Evolutionary conservation across 371 early-diverging fungal genomes (phyloP), one percentile per base, ranked within the genome.

Genomic region (Mucor piriformis): DNA sequence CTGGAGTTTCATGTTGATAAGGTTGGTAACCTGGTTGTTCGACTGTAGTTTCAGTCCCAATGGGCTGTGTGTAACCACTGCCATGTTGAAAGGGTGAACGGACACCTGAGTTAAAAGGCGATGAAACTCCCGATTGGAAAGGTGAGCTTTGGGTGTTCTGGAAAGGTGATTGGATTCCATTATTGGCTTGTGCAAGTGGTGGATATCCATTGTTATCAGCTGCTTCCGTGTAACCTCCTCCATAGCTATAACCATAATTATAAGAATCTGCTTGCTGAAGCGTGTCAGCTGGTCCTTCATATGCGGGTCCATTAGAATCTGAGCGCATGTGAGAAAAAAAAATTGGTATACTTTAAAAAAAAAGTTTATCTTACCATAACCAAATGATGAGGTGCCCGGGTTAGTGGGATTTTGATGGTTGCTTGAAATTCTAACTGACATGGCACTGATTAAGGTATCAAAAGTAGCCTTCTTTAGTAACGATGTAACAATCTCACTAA

Each of bases 91-190:
- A 65, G 1, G 53, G 46, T 8, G 47, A 50, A 0, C 34, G 50
- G 24, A 58, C 55, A 38, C 50, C 49, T 18, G 20, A 25, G 20
- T 40, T 3, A 13, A 23, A 11, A 15, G 43, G 16, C 5, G n/a
- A 3, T 42, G 46, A 23, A 29, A 47, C 43, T 50, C 59, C 54
- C 20, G 64, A 43, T 18, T 44, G 11, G 44, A 35, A 0, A 61
- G 34, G 24, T 46, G 44, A 6, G 40, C 3, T 12, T 21, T 27
- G 20, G 12, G 18, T 32, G 32, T 59, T 48, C 21, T 67, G 66
- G 52, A 73, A 73, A 15, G 70, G 73, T n/a, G 73, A 69, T 38
- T 64, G 57, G n/a, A 67, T 70, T n/a, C 59, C 63, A 27, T 62
- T 63, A 1, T 42, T 10, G 1, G 33, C 20, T 18, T 32, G 27